Percentiles rank a stretch among this genome's conserved stretches.
Evolutionary conservation across 1,284 basidiomycete species (phyloP).

Genomic region (Malassezia restricta): DNA sequence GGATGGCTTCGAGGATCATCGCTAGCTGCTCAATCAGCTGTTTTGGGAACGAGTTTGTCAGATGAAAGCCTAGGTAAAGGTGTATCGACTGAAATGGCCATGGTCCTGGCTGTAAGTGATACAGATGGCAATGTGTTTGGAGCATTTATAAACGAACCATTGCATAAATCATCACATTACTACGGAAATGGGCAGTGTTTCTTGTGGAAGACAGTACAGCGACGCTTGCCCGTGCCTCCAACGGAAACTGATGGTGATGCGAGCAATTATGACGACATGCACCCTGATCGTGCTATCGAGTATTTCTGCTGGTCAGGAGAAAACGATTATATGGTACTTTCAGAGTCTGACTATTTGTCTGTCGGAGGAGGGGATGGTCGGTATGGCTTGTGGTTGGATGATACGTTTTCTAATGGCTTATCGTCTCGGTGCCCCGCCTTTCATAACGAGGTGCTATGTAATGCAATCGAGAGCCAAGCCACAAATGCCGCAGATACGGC

Average conservation of each 20-base stretch:
- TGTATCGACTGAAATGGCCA: constrained; percentile 22
- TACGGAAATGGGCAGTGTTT: constrained; percentile 41
- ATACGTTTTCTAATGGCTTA: constrained; percentile 66
- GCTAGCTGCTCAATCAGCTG: constrained; percentile 21
- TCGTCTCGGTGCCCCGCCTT: constrained; percentile 75
- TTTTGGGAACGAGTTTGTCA: constrained; percentile 9
- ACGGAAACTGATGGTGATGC: constrained; percentile 22
- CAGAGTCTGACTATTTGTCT: constrained; percentile 51
- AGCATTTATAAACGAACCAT: constrained; percentile 39
- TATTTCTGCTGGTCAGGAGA: constrained; percentile 75
- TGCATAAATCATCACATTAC: constrained; percentile 32
- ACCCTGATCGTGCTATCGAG: constrained; percentile 46
- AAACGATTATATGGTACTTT: constrained; percentile 80
- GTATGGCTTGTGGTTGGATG: constrained; percentile 72
- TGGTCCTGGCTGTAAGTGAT: constrained; percentile 37
- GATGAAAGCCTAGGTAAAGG: constrained; percentile 16
- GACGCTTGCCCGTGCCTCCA: constrained; percentile 27
- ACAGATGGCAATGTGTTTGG: constrained; percentile 38
- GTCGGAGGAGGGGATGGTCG: constrained; percentile 39
- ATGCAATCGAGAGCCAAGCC: constrained; percentile 3
- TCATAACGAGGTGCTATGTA: constrained; percentile 69
- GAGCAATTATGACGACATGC: constrained; percentile 1
- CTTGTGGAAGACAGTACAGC: constrained; percentile 51
- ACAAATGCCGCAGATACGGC: constrained; percentile 3
- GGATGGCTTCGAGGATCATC: constrained; percentile 34